Conservation (phyloP, 768 basidiomycete species). For the Podaxis rugospora region DNA sequence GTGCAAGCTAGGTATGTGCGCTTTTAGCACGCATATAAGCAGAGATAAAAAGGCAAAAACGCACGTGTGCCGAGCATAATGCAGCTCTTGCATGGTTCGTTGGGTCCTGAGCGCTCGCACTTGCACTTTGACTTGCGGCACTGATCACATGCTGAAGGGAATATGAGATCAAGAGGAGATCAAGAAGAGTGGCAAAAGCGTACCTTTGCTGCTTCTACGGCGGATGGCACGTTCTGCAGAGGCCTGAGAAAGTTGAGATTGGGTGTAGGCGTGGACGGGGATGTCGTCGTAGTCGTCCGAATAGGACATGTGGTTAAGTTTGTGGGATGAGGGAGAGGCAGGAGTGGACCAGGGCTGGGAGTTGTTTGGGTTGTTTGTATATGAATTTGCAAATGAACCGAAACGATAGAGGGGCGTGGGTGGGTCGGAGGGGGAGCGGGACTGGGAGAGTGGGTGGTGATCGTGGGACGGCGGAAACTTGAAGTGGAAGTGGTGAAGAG, state of each 20-base stretch:
- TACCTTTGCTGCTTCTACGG: slow-evolving; percentile 76
- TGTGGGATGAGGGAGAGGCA: slow-evolving; percentile 15
- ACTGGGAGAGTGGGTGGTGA: slow-evolving; percentile 18
- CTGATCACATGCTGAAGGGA: slow-evolving; percentile 70
- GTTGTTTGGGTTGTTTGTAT: slow-evolving; percentile 4
- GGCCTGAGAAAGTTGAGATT: slow-evolving; percentile 43
- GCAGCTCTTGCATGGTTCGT: slow-evolving; percentile 74
- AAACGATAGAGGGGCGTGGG: slow-evolving; percentile 31
- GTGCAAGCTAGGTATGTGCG: slow-evolving; percentile 53
- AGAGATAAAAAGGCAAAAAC: slow-evolving; percentile 16
- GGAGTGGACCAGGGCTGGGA: slow-evolving; percentile 9
- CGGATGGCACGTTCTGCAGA: slow-evolving; percentile 51
- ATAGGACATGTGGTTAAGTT: slow-evolving; percentile 35
- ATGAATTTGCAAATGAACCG: slow-evolving; percentile 17
- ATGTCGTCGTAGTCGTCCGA: slow-evolving; percentile 61
- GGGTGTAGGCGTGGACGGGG: slow-evolving; percentile 10
- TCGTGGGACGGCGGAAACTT: slow-evolving; percentile 27
- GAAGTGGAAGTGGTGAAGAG: slow-evolving; percentile 33
- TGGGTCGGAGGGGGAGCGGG: slow-evolving; percentile 27
- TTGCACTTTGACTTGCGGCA: slow-evolving; percentile 90
- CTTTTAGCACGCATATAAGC: not conserved
- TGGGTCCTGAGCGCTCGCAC: slow-evolving; percentile 63
- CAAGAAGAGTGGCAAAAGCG: slow-evolving; percentile 13
- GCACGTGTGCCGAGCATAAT: slow-evolving; percentile 67
- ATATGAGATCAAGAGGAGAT: slow-evolving; percentile 4